A percentile compares a stretch with the other conserved stretches of the same genome.
Conservation (phyloP, 148 eudicot species). For the Silene uniflora region DNA sequence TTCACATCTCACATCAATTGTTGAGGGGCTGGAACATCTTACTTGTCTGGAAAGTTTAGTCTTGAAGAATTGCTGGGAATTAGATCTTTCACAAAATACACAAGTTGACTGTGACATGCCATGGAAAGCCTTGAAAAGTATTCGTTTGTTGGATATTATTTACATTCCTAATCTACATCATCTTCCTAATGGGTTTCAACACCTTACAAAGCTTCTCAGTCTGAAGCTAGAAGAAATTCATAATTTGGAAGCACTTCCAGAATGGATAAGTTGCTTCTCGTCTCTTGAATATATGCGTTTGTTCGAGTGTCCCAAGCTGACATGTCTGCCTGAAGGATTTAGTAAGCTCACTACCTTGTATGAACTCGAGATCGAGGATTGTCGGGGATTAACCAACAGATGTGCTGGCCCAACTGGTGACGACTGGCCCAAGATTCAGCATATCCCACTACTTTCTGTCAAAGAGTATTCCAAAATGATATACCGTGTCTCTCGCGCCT, state of each 20-base stretch:
- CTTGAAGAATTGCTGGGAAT: too few species aligned
- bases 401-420: too few species aligned
- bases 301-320: slow-evolving; percentile 9
- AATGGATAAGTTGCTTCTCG: slow-evolving; percentile 13
- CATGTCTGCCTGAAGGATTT: slow-evolving; percentile 25
- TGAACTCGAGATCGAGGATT: too few species aligned
- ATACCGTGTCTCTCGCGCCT: too few species aligned
- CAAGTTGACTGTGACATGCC: slow-evolving; percentile 16
- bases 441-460: too few species aligned
- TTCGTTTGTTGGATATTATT: not conserved
- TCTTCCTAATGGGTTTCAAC: slow-evolving; percentile 22
- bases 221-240: not conserved
- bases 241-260: slow-evolving; percentile 9
- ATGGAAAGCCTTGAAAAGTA: slow-evolving; percentile 22
- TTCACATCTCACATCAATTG: not conserved
- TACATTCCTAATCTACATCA: not conserved
- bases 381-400: too few species aligned
- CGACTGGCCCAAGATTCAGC: too few species aligned
- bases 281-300: slow-evolving; percentile 10
- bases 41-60: too few species aligned
- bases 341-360: slow-evolving; percentile 15
- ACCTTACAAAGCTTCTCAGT: slow-evolving; percentile 12
- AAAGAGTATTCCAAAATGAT: too few species aligned
- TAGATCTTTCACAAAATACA: too few species aligned
- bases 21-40: too few species aligned